A percentile compares a stretch with the other conserved stretches of the same genome.
These are phyloP conservation scores for Clitopilus passeckerianus DNA, from an alignment of 768 basidiomycete genomes.

Conservation along the genomic window DNA sequence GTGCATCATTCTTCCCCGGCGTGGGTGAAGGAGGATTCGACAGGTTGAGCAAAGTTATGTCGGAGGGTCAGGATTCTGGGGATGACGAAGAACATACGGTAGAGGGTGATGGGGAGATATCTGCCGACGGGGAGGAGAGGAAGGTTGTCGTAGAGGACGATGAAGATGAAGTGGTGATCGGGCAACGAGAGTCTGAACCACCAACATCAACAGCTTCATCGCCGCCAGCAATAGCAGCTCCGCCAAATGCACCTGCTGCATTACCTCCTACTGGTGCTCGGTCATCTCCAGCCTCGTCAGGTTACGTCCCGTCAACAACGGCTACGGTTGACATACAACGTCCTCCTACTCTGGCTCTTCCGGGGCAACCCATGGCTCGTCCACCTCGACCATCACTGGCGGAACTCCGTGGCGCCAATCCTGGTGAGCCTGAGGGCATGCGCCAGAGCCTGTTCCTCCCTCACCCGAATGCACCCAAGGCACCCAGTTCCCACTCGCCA, in stretches of 20 bases:
- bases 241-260: background rate
- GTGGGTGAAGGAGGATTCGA: slow-evolving; percentile 1
- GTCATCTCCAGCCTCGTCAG: background rate
- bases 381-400: slow-evolving; percentile 24
- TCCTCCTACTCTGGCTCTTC: slow-evolving; percentile 15
- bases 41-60: background rate
- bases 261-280: background rate
- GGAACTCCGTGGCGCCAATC: slow-evolving; percentile 23
- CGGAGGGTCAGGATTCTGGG: slow-evolving; percentile 4
- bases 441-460: slow-evolving; percentile 38
- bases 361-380: slow-evolving; percentile 9
- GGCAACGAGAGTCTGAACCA: slow-evolving; percentile 6
- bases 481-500: slow-evolving; percentile 23
- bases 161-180: slow-evolving; percentile 24
- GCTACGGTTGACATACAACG: slow-evolving; percentile 18
- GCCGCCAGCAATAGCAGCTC: background rate
- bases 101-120: slow-evolving; percentile 7
- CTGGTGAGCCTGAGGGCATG: slow-evolving; percentile 22
- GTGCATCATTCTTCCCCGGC: slow-evolving; percentile 7
- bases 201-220: background rate
- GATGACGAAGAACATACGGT: slow-evolving; percentile 8
- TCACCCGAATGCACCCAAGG: slow-evolving; percentile 42
- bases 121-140: slow-evolving; percentile 3
- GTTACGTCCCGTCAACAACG: background rate
- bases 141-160: slow-evolving; percentile 44